A percentile compares a stretch with the other conserved stretches of the same genome.
These are phyloP conservation scores for Gentiana dahurica DNA, from an alignment of 257 asterid genomes.

Conservation along the genomic window DNA sequence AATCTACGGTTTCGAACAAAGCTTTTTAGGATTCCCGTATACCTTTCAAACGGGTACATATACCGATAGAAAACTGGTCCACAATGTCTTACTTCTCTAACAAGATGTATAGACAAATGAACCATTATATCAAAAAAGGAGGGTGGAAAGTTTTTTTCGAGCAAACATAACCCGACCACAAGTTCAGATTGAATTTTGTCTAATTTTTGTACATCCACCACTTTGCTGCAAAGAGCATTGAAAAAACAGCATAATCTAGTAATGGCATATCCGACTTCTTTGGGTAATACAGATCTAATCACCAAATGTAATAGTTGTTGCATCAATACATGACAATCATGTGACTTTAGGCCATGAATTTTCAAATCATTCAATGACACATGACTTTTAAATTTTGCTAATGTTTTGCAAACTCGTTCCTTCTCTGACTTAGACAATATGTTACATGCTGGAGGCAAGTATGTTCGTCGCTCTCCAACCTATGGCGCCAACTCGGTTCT, in stretches of 20 bases:
- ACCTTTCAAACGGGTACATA: constrained; percentile 10
- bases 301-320: not conserved
- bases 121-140: not conserved
- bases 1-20: too few species aligned
- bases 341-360: not conserved
- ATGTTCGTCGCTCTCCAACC: not conserved
- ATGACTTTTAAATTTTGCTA: not conserved
- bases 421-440: too few species aligned
- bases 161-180: not conserved
- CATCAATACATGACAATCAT: constrained; percentile 2
- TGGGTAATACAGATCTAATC: not conserved
- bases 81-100: not conserved
- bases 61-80: not conserved
- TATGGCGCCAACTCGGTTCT: not conserved
- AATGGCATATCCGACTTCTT: not conserved
- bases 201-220: too few species aligned
- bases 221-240: too few species aligned
- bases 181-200: too few species aligned
- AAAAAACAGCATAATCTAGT: too few species aligned
- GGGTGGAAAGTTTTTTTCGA: constrained; percentile 4
- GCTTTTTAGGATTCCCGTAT: not conserved
- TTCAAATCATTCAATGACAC: not conserved
- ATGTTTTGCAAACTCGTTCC: not conserved
- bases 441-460: not conserved
- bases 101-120: not conserved